These are phyloP conservation scores for Arachis stenosperma DNA, from an alignment of 306 rosid species.

Conservation along the genomic window DNA sequence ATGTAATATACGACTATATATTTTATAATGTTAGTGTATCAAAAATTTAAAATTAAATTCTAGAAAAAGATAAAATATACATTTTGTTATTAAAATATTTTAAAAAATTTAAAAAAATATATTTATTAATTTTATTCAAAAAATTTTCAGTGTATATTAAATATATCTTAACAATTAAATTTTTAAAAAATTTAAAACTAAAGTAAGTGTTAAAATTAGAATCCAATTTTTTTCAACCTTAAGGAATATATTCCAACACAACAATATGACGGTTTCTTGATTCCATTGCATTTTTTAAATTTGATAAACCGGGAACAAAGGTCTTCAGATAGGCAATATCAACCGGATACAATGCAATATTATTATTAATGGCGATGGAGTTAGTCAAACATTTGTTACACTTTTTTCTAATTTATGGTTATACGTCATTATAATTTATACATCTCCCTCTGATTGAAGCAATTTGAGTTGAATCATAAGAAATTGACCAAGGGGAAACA, in stretches of 20 bases:
- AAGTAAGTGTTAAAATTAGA: not conserved
- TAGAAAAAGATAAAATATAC: too few relatives aligned
- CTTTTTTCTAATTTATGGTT: not conserved
- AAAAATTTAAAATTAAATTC: too few relatives aligned
- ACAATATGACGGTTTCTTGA: not conserved
- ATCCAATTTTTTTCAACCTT: not conserved
- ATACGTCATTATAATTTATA: not conserved
- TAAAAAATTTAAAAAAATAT: too few relatives aligned
- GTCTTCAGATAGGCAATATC: not conserved
- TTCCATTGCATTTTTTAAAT: not conserved
- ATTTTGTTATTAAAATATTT: too few relatives aligned
- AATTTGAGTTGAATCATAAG: not conserved
- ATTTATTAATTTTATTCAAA: too few relatives aligned
- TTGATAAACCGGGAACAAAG: not conserved
- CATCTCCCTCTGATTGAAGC: not conserved
- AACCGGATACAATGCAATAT: not conserved
- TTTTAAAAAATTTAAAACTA: too few relatives aligned
- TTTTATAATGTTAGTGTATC: too few relatives aligned
- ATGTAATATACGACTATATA: too few relatives aligned
- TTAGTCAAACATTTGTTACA: not conserved
- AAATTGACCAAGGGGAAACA: not conserved
- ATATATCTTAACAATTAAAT: too few relatives aligned
- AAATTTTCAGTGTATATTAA: too few relatives aligned
- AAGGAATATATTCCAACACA: conserved; percentile 8
- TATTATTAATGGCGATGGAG: not conserved